A percentile compares a stretch with the other conserved stretches of the same genome.
phyloP scores from a whole-genome alignment of 2,329 filamentous ascomycete genomes.

The Plectosphaerella plurivora region DNA sequence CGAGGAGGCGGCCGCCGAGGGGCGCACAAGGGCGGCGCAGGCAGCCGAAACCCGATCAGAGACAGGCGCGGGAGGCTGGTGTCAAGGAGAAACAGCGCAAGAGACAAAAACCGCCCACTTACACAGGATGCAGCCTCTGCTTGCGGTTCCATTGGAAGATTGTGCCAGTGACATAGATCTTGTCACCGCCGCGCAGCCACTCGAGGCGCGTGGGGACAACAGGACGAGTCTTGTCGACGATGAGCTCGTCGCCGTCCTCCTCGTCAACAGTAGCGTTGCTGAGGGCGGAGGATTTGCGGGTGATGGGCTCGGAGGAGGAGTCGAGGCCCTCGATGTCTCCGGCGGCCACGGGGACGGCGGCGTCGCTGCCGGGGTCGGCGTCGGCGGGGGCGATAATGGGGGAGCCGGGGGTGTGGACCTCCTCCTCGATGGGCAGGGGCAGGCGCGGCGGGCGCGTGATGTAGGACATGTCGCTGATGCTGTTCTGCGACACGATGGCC shows the following conservation, averaged over 20 bases:
- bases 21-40: constrained; percentile 9
- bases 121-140: constrained; percentile 81
- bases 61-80: not conserved
- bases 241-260: constrained; percentile 71
- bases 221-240: constrained; percentile 68
- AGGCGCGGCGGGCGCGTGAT: constrained; percentile 75
- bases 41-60: constrained; percentile 9
- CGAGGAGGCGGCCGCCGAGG: not conserved
- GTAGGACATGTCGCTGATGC: constrained; percentile 60
- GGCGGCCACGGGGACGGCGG: constrained; percentile 52
- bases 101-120: constrained; percentile 35
- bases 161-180: constrained; percentile 93
- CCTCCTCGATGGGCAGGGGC: constrained; percentile 90
- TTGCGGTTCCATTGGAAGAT: constrained; percentile 98
- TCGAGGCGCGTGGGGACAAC: constrained; percentile 81
- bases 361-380: constrained; percentile 65
- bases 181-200: constrained; percentile 80
- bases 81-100: not conserved
- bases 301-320: constrained; percentile 41
- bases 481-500: constrained; percentile 46
- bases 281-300: constrained; percentile 52
- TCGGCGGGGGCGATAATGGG: constrained; percentile 77
- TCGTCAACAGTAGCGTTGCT: constrained; percentile 69
- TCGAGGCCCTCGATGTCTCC: constrained; percentile 51
- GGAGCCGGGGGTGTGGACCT: constrained; percentile 82